phyloP scores from a whole-genome alignment of 208 protist genomes.

The Crithidia bombi region DNA sequence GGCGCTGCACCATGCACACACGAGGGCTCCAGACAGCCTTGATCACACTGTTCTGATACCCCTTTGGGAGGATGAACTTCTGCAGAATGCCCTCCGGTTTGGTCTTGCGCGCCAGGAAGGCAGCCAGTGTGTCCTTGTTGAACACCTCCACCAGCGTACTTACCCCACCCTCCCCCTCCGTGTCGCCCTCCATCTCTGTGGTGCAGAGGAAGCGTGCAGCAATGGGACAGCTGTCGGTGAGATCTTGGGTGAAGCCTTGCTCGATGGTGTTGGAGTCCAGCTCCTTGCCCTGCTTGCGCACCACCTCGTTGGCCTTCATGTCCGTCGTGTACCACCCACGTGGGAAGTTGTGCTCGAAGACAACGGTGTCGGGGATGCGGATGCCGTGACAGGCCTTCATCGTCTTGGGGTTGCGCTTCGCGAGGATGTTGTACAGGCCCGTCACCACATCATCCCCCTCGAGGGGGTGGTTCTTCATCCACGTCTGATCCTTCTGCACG shows the following conservation, averaged over 20 bases:
- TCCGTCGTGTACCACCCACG: constrained; percentile 89
- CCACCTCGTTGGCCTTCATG: constrained; percentile 79
- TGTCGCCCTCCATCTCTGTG: constrained; percentile 47
- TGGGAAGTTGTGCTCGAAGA: constrained; percentile 92
- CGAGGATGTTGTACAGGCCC: constrained; percentile 82
- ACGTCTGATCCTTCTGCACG: constrained; percentile 50
- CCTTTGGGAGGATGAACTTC: constrained; percentile 86
- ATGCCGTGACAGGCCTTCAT: constrained; percentile 84
- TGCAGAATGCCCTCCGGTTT: constrained; percentile 89
- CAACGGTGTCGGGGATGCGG: constrained; percentile 84
- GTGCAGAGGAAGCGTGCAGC: constrained; percentile 79
- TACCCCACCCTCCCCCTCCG: constrained; percentile 50
- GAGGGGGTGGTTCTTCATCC: constrained; percentile 90
- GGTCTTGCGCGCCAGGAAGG: constrained; percentile 79
- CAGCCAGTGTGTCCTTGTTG: constrained; percentile 75
- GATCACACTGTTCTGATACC: constrained; percentile 85
- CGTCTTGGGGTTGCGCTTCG: constrained; percentile 84
- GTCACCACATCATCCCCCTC: constrained; percentile 83
- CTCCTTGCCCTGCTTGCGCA: constrained; percentile 87
- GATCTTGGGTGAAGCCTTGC: constrained; percentile 56
- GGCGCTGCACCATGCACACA: constrained; percentile 85
- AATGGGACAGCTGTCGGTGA: constrained; percentile 59
- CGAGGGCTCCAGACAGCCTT: constrained; percentile 87
- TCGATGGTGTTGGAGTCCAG: constrained; percentile 86
- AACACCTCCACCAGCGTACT: constrained; percentile 86